Evolutionary conservation across 75 land plant species (phyloP), one percentile per base, ranked within the genome.

Genomic region (Chamaecyparis obtusa): DNA sequence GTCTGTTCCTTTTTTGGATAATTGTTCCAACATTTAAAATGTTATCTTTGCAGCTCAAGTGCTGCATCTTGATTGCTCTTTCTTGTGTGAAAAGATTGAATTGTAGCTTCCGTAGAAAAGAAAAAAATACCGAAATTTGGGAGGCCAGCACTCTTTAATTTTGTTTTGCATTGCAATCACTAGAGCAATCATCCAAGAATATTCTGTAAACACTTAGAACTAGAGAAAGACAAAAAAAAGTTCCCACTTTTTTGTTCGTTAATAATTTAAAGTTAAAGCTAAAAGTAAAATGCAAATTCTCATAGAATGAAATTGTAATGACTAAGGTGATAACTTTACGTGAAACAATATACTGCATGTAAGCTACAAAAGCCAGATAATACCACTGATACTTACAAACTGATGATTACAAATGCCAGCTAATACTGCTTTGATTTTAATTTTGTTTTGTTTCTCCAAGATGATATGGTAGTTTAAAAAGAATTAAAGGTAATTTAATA

Each of bases 401-500:
- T 46, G 81, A 37, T 27, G 46, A 39, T 44, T 44, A 43, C 27
- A 44, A 81, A 81, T 2, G n/a, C 83, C 46, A 81, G 83, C 14
- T n/a, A 81, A 81, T 46, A 13, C 54, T 81, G 27, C 48, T 13
- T 49, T 10, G 51, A 1, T 44, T 81, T 46, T n/a, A n/a, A 44
- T n/a, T 44, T 27, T 32, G 46, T 81, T 81, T 46, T 81, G 83
- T 44, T 81, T 81, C 30, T 81, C 43, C 41, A 10, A 44, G 1
- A 81, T 81, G 43, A 81, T 81, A 46, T 30, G 14, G 48, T 44
- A 44, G 49, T 46, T 24, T 44, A 81, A 81, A 51, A 16, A 81
- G 33, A 69, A 85, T 33, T 67, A 27, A 85, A 80, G 51, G 32
- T n/a, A 41, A 82, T 36, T 85, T 86, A 87, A 85, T 36, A 43